Conservation (phyloP, 2,329 filamentous ascomycete genomes). For the Ceratocystis alfenasii region DNA sequence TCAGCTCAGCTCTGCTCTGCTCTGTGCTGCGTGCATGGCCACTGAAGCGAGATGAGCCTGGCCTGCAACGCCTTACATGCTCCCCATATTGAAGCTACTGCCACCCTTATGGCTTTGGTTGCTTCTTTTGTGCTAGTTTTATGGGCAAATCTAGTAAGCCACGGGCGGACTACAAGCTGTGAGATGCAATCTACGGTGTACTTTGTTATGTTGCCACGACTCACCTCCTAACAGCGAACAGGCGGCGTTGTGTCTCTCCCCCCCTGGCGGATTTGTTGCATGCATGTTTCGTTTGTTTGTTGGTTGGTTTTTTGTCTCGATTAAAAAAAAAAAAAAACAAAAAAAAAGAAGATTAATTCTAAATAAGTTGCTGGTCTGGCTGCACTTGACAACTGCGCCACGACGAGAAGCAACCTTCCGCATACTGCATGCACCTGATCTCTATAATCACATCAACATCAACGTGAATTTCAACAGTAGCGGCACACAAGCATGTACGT, state of each 20-base stretch:
- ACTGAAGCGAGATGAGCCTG: background rate
- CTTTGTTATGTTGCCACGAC: background rate
- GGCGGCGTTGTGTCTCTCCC: background rate
- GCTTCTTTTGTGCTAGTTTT: background rate
- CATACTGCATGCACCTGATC: background rate
- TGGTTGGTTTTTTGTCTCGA: background rate
- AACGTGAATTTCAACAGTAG: background rate
- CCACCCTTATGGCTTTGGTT: background rate
- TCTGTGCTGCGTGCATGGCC: background rate
- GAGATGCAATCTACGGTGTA: background rate
- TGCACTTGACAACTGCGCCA: constrained; percentile 11
- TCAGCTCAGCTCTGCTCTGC: background rate
- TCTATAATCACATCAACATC: background rate
- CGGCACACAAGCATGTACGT: background rate
- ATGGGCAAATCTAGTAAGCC: background rate
- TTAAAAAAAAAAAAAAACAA: background rate
- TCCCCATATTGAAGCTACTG: background rate
- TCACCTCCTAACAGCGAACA: background rate
- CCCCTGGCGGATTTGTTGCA: constrained; percentile 3
- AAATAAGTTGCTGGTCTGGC: background rate
- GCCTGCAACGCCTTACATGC: constrained; percentile 2
- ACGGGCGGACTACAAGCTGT: background rate
- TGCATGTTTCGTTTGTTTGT: constrained; percentile 6
- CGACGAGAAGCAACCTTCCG: constrained; percentile 1
- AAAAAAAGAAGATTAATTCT: background rate